Evolutionary conservation across 306 rosid genomes (phyloP).

Genomic region (Astragalus glycyphyllos): DNA sequence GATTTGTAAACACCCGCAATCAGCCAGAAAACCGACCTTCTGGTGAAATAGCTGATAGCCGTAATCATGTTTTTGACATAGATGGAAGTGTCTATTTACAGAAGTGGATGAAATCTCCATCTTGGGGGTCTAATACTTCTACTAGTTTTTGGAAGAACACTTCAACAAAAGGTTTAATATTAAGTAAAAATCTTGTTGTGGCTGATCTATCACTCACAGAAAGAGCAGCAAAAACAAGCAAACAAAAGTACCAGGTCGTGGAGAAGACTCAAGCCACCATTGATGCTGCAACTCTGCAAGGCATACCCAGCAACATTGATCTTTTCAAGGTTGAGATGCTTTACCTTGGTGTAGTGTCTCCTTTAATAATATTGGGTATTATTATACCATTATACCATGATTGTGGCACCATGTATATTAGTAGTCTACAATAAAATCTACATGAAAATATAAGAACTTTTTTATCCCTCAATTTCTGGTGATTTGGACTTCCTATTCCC

Average conservation of each 20-base stretch:
- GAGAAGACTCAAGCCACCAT: conserved; percentile 96
- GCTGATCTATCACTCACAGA: conserved; percentile 74
- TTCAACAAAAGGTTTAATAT: conserved; percentile 67
- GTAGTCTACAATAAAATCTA: conserved; percentile 1
- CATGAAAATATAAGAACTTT: background rate
- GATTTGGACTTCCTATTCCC: background rate
- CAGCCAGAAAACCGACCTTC: conserved; percentile 51
- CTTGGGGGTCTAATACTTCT: conserved; percentile 77
- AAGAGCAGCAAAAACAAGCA: conserved; percentile 78
- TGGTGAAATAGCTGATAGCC: conserved; percentile 55
- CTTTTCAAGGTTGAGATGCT: conserved; percentile 79
- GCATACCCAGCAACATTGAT: conserved; percentile 98
- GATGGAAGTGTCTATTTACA: conserved; percentile 94
- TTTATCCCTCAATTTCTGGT: conserved; percentile 10
- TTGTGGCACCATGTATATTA: conserved; percentile 15
- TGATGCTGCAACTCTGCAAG: conserved; percentile 89
- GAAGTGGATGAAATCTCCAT: conserved; percentile 88
- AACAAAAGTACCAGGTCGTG: conserved; percentile 57
- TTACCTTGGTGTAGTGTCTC: conserved; percentile 36
- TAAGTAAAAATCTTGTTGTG: conserved; percentile 87
- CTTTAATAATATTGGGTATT: conserved; percentile 28
- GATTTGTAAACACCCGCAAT: conserved; percentile 50
- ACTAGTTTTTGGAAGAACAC: conserved; percentile 80
- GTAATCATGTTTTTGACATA: conserved; percentile 72
- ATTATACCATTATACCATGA: conserved; percentile 3